phyloP scores from a whole-genome alignment of 78 protist genomes.

The Emiliania huxleyi region DNA sequence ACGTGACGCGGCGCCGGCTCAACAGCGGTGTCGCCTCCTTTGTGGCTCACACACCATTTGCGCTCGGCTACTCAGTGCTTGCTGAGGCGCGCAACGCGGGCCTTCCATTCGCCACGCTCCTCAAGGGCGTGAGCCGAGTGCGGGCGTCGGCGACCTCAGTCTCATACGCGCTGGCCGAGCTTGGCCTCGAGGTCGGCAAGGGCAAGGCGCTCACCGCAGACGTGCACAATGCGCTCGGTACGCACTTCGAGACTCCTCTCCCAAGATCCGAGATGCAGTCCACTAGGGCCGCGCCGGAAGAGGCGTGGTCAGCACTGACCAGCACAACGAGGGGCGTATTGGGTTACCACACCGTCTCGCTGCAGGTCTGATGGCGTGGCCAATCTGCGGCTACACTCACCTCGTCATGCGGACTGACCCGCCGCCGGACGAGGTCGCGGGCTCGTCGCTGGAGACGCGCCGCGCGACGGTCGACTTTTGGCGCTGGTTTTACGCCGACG shows the following conservation, averaged over 20 bases:
- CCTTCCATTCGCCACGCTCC: neutral
- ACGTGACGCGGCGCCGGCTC: neutral
- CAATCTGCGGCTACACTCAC: neutral
- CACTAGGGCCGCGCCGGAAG: too few relatives aligned
- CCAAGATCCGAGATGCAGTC: too few relatives aligned
- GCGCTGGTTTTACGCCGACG: neutral
- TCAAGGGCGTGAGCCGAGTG: neutral
- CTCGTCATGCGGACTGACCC: neutral
- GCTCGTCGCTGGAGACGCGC: neutral
- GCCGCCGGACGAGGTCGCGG: neutral
- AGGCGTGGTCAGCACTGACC: too few relatives aligned
- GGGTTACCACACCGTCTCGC: too few relatives aligned
- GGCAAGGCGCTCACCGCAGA: neutral
- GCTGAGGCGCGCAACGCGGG: neutral
- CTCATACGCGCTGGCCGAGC: neutral
- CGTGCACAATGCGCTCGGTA: neutral
- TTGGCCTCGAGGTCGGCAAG: neutral
- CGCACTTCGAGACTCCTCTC: too few relatives aligned
- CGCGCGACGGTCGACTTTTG: neutral
- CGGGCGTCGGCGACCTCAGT: neutral
- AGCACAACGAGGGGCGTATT: too few relatives aligned
- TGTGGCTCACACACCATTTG: neutral
- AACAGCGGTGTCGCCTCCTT: neutral
- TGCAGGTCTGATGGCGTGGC: too few relatives aligned
- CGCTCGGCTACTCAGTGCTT: neutral